A percentile compares a stretch with the other conserved stretches of the same genome.
Evolutionary conservation across 148 eudicot species (phyloP).

Genomic region (Heliosperma pusillum): DNA sequence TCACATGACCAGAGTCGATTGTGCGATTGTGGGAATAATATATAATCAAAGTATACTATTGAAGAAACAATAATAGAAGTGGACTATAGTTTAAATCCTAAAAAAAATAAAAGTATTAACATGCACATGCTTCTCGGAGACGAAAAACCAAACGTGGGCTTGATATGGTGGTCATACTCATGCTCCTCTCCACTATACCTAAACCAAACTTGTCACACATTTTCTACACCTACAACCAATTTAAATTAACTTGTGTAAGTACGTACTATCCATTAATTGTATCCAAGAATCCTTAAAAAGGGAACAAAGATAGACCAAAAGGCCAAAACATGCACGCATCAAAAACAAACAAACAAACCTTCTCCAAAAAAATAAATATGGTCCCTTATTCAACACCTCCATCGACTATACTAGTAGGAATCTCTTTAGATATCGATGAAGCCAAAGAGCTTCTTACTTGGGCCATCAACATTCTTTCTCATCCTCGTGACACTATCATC

Average conservation of each 20-base stretch:
- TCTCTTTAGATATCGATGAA: slow-evolving; percentile 42
- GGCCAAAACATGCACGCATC: background rate
- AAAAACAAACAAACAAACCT: background rate
- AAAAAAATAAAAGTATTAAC: no score
- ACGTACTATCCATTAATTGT: slow-evolving; percentile 18
- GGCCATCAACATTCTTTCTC: slow-evolving; percentile 53
- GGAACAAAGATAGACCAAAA: background rate
- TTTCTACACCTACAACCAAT: slow-evolving; percentile 28
- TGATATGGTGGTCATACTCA: slow-evolving; percentile 31
- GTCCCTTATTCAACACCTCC: slow-evolving; percentile 40
- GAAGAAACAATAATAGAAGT: no score
- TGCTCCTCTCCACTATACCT: slow-evolving; percentile 36
- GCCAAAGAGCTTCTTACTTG: slow-evolving; percentile 56
- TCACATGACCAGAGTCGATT: no score
- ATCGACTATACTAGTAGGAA: slow-evolving; percentile 59
- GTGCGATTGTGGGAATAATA: no score
- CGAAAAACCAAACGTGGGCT: no score
- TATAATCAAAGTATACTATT: no score
- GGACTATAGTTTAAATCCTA: no score
- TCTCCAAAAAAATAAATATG: slow-evolving; percentile 12
- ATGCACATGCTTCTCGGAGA: slow-evolving; percentile 57
- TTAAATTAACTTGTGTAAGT: slow-evolving; percentile 23
- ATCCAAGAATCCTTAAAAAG: slow-evolving; percentile 16
- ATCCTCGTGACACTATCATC: slow-evolving; percentile 60
- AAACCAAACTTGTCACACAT: slow-evolving; percentile 21